Percentiles rank a stretch among this genome's conserved stretches.
Evolutionary conservation across 192 early-diverging fungal genomes (phyloP).

Genomic region (Coemansia sp.): DNA sequence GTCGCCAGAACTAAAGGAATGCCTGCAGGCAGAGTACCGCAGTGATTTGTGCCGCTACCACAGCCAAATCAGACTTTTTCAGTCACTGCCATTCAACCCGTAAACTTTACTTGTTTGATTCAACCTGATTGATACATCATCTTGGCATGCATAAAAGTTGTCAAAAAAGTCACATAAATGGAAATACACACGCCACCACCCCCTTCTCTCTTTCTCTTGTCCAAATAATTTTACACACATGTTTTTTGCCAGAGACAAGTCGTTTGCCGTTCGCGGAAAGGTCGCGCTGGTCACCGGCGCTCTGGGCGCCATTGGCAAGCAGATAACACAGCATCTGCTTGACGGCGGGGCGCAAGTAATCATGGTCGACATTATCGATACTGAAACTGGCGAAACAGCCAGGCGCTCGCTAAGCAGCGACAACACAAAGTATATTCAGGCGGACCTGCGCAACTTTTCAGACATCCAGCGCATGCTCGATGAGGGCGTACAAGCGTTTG

Average conservation of each 20-base stretch:
- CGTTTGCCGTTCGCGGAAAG: constrained; percentile 7
- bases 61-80: background rate
- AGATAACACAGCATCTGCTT: constrained; percentile 2
- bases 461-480: constrained; percentile 21
- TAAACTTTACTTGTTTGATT: background rate
- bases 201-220: background rate
- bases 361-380: constrained; percentile 12
- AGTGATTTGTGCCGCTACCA: constrained; percentile 18
- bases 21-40: constrained; percentile 13
- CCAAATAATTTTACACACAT: background rate
- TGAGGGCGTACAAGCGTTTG: constrained; percentile 14
- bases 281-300: constrained; percentile 29
- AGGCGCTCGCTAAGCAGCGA: background rate
- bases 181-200: background rate
- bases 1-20: constrained; percentile 6
- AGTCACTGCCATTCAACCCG: background rate
- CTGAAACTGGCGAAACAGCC: constrained; percentile 1
- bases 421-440: constrained; percentile 9
- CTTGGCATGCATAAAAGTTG: background rate
- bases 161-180: background rate
- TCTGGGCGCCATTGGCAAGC: constrained; percentile 17
- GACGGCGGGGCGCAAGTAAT: constrained; percentile 11
- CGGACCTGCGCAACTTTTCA: constrained; percentile 4
- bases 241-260: constrained; percentile 2
- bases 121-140: background rate